A percentile compares a stretch with the other conserved stretches of the same genome.
These are phyloP conservation scores for Phytopythium cucurbitacearum DNA, from an alignment of 352 stramenopile genomes.

Conservation along the genomic window DNA sequence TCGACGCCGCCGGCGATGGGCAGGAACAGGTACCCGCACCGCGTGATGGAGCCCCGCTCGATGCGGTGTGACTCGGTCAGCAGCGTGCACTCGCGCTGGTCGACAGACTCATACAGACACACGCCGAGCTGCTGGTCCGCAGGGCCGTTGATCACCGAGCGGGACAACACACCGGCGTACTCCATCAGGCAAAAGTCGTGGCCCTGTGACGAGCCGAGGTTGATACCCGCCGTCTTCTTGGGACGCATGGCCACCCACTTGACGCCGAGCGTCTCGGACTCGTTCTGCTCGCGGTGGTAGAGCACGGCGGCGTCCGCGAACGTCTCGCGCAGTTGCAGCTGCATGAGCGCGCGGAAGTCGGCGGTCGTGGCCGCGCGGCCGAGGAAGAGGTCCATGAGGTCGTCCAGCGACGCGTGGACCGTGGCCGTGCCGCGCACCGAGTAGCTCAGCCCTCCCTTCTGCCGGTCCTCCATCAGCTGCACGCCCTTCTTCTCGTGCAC, in stretches of 20 bases:
- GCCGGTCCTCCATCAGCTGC: conserved; percentile 66
- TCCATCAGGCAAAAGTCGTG: conserved; percentile 76
- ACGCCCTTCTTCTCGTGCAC: conserved; percentile 71
- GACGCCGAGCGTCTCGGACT: conserved; percentile 72
- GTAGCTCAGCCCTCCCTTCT: conserved; percentile 81
- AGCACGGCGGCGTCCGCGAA: conserved; percentile 71
- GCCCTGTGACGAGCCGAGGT: conserved; percentile 34
- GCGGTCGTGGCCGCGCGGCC: conserved; percentile 31
- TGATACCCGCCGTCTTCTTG: conserved; percentile 54
- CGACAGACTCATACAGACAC: conserved; percentile 79
- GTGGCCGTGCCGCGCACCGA: conserved; percentile 59
- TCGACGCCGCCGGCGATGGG: conserved; percentile 56
- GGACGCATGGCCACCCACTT: conserved; percentile 73
- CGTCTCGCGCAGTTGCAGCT: conserved; percentile 68
- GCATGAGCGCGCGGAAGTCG: conserved; percentile 69
- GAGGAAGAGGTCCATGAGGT: conserved; percentile 81
- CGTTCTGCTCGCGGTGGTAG: conserved; percentile 69
- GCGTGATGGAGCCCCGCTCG: conserved; percentile 67
- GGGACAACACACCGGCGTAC: conserved; percentile 30
- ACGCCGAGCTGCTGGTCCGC: conserved; percentile 25
- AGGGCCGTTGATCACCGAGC: not conserved
- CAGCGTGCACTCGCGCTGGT: conserved; percentile 69
- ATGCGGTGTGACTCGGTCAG: conserved; percentile 70
- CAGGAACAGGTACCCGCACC: conserved; percentile 76
- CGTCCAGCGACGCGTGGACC: conserved; percentile 55